Percentiles rank a stretch among this genome's conserved stretches.
Evolutionary conservation across 2,329 filamentous ascomycete species (phyloP).

Genomic region (Tolypocladium guangdongense): DNA sequence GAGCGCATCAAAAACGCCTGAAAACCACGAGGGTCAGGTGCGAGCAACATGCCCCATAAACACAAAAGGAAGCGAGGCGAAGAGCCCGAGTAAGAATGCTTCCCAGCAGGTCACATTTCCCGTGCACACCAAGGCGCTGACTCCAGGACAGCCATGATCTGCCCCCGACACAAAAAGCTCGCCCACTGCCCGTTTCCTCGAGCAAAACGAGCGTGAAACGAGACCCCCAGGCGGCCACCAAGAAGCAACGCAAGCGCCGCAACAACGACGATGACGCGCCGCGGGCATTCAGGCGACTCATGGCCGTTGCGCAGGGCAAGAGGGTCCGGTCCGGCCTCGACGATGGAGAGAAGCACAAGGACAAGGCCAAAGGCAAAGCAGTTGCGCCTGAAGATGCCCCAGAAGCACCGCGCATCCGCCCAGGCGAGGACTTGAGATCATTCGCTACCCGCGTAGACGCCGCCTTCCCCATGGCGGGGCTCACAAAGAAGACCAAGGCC

Average conservation of each 20-base stretch:
- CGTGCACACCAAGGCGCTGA: conserved; percentile 5
- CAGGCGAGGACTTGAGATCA: conserved; percentile 72
- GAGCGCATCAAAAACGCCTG: background rate
- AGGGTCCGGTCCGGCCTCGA: conserved; percentile 55
- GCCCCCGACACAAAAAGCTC: conserved; percentile 36
- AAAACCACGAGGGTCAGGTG: background rate
- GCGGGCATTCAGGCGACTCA: conserved; percentile 74
- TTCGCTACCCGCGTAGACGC: conserved; percentile 78
- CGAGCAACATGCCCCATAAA: conserved; percentile 65
- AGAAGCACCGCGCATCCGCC: conserved; percentile 58
- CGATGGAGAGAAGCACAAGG: conserved; percentile 41
- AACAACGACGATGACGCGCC: conserved; percentile 65
- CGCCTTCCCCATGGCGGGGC: conserved; percentile 62
- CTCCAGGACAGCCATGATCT: conserved; percentile 33
- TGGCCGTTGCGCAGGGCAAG: conserved; percentile 59
- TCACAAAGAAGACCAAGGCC: conserved; percentile 49
- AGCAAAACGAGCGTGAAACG: conserved; percentile 15
- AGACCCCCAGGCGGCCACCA: conserved; percentile 29
- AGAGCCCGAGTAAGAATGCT: conserved; percentile 35
- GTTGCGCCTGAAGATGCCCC: conserved; percentile 8
- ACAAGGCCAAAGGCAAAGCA: conserved; percentile 2
- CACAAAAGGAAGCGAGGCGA: conserved; percentile 58
- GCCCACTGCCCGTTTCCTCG: conserved; percentile 35
- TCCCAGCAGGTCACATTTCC: background rate
- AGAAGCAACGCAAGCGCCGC: conserved; percentile 33